These are phyloP conservation scores for Lagenidium sp. DNA, from an alignment of 352 stramenopile genomes.

Conservation along the genomic window DNA sequence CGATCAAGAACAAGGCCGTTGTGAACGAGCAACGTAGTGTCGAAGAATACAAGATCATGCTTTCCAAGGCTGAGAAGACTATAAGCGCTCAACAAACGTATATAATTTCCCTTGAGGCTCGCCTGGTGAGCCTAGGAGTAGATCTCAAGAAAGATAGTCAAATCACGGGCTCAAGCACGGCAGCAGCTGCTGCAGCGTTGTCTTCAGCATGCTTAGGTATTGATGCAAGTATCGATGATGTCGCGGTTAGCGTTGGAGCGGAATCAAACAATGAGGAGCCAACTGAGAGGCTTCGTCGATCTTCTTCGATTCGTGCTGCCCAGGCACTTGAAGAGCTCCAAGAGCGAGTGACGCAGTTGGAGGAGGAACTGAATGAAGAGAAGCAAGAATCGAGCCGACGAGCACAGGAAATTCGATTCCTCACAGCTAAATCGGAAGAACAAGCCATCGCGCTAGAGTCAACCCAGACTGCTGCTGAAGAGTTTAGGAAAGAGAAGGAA, in stretches of 20 bases:
- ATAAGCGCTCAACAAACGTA: conserved; percentile 76
- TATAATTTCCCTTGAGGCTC: conserved; percentile 72
- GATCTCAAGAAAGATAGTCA: conserved; percentile 13
- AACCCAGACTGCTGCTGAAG: conserved; percentile 45
- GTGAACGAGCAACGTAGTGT: conserved; percentile 90
- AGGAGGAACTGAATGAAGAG: conserved; percentile 75
- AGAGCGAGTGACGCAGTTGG: conserved; percentile 51
- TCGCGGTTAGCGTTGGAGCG: conserved; percentile 15
- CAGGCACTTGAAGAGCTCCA: conserved; percentile 62
- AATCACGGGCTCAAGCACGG: background rate
- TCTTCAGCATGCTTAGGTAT: background rate
- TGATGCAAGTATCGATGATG: conserved; percentile 7
- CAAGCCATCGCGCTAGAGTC: conserved; percentile 47
- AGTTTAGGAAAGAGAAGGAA: conserved; percentile 65
- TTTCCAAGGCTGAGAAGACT: conserved; percentile 76
- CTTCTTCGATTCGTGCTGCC: conserved; percentile 41
- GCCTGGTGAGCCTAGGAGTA: conserved; percentile 23
- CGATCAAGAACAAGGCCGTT: conserved; percentile 93
- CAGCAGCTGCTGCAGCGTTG: background rate
- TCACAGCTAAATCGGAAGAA: conserved; percentile 57
- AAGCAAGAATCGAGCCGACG: conserved; percentile 69
- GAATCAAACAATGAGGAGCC: conserved; percentile 7
- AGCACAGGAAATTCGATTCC: conserved; percentile 62
- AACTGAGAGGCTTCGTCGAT: conserved; percentile 13
- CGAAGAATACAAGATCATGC: conserved; percentile 84